Evolutionary conservation across 1,284 basidiomycete species (phyloP).

Genomic region (Golubevia pallescens): DNA sequence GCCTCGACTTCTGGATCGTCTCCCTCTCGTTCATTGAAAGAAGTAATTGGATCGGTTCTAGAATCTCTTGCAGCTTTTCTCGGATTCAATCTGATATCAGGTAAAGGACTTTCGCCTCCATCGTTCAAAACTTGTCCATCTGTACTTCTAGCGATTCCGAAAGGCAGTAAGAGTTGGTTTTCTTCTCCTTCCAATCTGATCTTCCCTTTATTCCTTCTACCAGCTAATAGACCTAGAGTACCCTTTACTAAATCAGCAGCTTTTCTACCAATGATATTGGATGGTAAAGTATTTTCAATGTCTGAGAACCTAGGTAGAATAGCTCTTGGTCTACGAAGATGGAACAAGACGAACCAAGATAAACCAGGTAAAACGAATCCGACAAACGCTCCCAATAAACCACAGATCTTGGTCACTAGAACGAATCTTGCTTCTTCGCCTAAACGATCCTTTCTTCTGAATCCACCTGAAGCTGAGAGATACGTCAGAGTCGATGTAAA

Average conservation of each 20-base stretch:
- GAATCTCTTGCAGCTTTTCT: neutral
- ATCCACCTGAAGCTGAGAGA: constrained; percentile 47
- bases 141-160: neutral
- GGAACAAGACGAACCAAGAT: constrained; percentile 57
- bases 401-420: constrained; percentile 40
- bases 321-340: constrained; percentile 45
- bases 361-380: constrained; percentile 55
- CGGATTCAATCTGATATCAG: neutral
- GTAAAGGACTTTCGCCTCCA: neutral
- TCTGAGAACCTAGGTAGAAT: constrained; percentile 31
- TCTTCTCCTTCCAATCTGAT: constrained; percentile 24
- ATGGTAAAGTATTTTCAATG: constrained; percentile 11
- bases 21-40: constrained; percentile 18
- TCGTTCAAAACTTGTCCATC: neutral
- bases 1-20: constrained; percentile 12
- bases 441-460: constrained; percentile 21
- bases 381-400: constrained; percentile 47
- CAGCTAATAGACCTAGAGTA: constrained; percentile 31
- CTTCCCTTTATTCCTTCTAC: neutral
- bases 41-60: neutral
- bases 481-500: constrained; percentile 45
- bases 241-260: constrained; percentile 30
- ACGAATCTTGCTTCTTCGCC: constrained; percentile 53
- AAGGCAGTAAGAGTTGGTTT: constrained; percentile 2
- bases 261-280: constrained; percentile 28